Percentiles rank a stretch among this genome's conserved stretches.
phyloP scores from a whole-genome alignment of 331 rosid species.

The Erythrophleum ivorense region DNA sequence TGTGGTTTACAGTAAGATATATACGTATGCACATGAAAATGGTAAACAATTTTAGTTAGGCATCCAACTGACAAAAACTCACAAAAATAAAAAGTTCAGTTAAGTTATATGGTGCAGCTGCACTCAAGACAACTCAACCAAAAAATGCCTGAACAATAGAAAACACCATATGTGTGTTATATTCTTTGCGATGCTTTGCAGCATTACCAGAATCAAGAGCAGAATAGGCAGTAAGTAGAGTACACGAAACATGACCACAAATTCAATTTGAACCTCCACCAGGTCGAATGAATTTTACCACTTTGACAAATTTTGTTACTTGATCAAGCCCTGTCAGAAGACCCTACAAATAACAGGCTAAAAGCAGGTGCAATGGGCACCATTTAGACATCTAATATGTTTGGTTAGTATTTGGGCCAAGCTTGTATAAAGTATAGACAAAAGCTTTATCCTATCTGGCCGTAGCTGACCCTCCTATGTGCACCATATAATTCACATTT shows the following conservation, averaged over 20 bases:
- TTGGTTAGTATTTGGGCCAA: slow-evolving; percentile 22
- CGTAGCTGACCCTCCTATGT: slow-evolving; percentile 24
- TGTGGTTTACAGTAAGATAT: too few species aligned
- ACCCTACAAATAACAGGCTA: not conserved
- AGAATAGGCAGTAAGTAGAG: slow-evolving; percentile 10
- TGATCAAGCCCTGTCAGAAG: slow-evolving; percentile 4
- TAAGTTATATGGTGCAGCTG: slow-evolving; percentile 12
- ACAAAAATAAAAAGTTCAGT: not conserved
- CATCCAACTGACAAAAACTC: slow-evolving; percentile 6
- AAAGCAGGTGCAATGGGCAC: not conserved
- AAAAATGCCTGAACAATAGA: not conserved
- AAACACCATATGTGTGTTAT: not conserved
- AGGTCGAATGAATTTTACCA: slow-evolving; percentile 15
- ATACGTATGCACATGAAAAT: not conserved
- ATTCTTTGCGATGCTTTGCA: not conserved
- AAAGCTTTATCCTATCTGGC: slow-evolving; percentile 14
- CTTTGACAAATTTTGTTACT: slow-evolving; percentile 23
- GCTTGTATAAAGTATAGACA: slow-evolving; percentile 22
- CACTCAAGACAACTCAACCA: slow-evolving; percentile 28
- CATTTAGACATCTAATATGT: not conserved
- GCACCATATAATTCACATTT: slow-evolving; percentile 28
- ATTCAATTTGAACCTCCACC: slow-evolving; percentile 19
- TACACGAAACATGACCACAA: slow-evolving; percentile 18
- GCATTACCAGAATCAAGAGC: slow-evolving; percentile 15
- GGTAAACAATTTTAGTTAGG: not conserved